A percentile compares a stretch with the other conserved stretches of the same genome.
Conservation (phyloP, 73 alveolate genomes). For the Paramecium pentaurelia region DNA sequence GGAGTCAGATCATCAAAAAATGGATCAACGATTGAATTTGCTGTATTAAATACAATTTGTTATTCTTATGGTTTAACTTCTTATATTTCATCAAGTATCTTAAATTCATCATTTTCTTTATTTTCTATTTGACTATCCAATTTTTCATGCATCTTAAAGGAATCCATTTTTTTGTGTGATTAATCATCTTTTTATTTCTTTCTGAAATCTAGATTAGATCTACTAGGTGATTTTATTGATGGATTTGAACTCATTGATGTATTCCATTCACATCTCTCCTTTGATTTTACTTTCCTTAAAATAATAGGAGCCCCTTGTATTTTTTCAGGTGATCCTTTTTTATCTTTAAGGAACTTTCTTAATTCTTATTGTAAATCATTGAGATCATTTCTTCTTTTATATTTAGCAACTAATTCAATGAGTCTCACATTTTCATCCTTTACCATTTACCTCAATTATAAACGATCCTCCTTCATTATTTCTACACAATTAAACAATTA, state of each 20-base stretch:
- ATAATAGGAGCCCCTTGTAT: neutral
- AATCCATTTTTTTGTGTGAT: neutral
- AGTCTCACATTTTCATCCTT: conserved; percentile 32
- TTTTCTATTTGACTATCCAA: neutral
- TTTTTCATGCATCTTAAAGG: neutral
- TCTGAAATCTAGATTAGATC: conserved; percentile 35
- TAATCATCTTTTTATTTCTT: conserved; percentile 24
- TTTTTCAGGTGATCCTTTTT: neutral
- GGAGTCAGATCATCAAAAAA: conserved; percentile 27
- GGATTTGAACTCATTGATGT: neutral
- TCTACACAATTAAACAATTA: neutral
- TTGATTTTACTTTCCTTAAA: conserved; percentile 40
- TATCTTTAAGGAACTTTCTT: conserved; percentile 30
- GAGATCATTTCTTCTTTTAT: conserved; percentile 8
- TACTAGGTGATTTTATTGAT: neutral
- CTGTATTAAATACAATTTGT: neutral
- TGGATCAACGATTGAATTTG: neutral
- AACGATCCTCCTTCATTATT: conserved; percentile 41
- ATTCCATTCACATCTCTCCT: conserved; percentile 22
- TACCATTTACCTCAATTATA: neutral
- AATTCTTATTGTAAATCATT: conserved; percentile 11
- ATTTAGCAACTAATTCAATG: conserved; percentile 19
- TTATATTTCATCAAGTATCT: neutral
- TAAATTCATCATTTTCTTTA: neutral
- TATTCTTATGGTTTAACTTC: neutral